Percentiles rank a stretch among this genome's conserved stretches.
These are phyloP conservation scores for Sphagnum contortum DNA, from an alignment of 225 moss, liverwort and hornwort species.

Conservation along the genomic window DNA sequence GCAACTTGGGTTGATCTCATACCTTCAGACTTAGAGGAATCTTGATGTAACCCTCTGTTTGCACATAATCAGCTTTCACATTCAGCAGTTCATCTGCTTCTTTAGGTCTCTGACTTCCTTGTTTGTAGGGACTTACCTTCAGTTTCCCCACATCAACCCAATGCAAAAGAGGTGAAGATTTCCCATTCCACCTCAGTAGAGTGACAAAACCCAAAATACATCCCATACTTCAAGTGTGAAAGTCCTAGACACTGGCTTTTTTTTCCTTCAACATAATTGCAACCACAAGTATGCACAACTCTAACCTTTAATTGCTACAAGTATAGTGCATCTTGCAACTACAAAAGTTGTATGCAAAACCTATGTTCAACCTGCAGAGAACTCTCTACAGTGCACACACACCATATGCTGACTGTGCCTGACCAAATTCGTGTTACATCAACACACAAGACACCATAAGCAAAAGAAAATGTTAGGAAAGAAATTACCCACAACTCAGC, in stretches of 20 bases:
- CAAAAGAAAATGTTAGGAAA: no score
- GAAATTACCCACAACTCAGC: slow-evolving; percentile 59
- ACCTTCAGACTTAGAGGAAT: slow-evolving; percentile 34
- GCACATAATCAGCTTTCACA: slow-evolving; percentile 37
- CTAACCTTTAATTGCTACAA: no score
- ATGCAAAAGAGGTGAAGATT: slow-evolving; percentile 80
- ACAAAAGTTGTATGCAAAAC: background rate
- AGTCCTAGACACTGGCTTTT: no score
- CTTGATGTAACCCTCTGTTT: slow-evolving; percentile 54
- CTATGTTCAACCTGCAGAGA: background rate
- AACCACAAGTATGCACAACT: no score
- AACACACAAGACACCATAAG: no score
- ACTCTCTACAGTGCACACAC: background rate
- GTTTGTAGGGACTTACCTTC: slow-evolving; percentile 31
- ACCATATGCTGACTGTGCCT: no score
- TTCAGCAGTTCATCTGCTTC: slow-evolving; percentile 41
- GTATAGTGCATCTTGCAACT: no score
- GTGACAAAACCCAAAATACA: background rate
- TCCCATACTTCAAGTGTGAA: no score
- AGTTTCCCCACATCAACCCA: slow-evolving; percentile 62
- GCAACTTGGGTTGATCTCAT: no score
- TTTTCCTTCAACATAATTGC: no score
- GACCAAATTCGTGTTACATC: no score
- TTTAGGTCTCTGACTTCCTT: slow-evolving; percentile 58
- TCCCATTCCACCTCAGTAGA: slow-evolving; percentile 53